Percentiles rank a stretch among this genome's conserved stretches.
phyloP scores from a whole-genome alignment of 768 basidiomycete genomes.

The Trametes villosa region DNA sequence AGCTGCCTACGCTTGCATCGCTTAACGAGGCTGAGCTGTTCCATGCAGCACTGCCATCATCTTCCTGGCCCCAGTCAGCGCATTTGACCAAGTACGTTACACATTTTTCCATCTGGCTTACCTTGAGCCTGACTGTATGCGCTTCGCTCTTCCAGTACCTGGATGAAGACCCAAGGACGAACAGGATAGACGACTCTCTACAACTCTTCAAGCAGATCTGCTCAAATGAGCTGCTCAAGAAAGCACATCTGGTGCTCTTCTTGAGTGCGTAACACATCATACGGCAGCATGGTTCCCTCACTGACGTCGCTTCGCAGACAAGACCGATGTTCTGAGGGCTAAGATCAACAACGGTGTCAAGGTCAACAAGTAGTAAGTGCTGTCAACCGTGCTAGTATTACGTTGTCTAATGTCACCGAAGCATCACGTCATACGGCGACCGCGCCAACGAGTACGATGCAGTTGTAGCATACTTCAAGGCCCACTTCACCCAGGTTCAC shows the following conservation, averaged over 20 bases:
- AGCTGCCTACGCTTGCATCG: background rate
- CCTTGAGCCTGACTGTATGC: slow-evolving; percentile 7
- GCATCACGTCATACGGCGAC: slow-evolving; percentile 78
- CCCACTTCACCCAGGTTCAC: slow-evolving; percentile 82
- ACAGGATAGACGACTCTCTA: slow-evolving; percentile 87
- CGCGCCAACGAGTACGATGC: slow-evolving; percentile 72
- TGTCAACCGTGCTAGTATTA: background rate
- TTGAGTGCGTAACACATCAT: slow-evolving; percentile 70
- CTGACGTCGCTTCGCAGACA: slow-evolving; percentile 47
- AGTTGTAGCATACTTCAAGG: slow-evolving; percentile 79
- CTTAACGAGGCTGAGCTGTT: slow-evolving; percentile 34
- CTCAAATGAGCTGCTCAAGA: slow-evolving; percentile 78
- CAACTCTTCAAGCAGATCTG: slow-evolving; percentile 88
- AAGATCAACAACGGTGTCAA: slow-evolving; percentile 72
- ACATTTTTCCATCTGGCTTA: background rate
- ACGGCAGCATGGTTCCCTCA: slow-evolving; percentile 29
- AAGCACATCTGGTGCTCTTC: slow-evolving; percentile 50
- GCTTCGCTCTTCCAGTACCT: slow-evolving; percentile 58
- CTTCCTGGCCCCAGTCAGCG: slow-evolving; percentile 84
- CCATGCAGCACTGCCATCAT: slow-evolving; percentile 66
- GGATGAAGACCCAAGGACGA: slow-evolving; percentile 84
- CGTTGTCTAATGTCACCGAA: slow-evolving; percentile 29
- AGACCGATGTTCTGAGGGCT: slow-evolving; percentile 75
- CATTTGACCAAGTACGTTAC: slow-evolving; percentile 74
- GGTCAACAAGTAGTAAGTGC: slow-evolving; percentile 78